These are phyloP conservation scores for Penicillium corylophilum DNA, from an alignment of 2,329 filamentous ascomycete species.

Conservation along the genomic window DNA sequence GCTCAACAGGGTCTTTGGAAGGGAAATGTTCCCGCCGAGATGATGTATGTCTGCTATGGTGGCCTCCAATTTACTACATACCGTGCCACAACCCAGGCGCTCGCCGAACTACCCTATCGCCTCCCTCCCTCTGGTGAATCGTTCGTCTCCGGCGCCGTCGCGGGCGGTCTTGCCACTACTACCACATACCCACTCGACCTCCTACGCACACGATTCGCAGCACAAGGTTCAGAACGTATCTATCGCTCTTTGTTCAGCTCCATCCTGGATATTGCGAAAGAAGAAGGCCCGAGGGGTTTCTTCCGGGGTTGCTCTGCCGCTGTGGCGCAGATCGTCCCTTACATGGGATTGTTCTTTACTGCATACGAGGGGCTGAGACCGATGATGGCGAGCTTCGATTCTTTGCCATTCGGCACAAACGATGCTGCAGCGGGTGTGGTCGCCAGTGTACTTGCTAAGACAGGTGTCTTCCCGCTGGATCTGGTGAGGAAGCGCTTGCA, in stretches of 20 bases:
- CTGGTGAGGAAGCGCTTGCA: constrained; percentile 90
- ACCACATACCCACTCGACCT: constrained; percentile 91
- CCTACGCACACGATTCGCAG: constrained; percentile 91
- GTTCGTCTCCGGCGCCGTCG: constrained; percentile 79
- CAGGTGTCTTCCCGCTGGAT: constrained; percentile 87
- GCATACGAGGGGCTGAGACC: constrained; percentile 75
- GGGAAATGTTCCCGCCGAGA: constrained; percentile 92
- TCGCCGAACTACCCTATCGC: constrained; percentile 55
- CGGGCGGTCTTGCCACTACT: constrained; percentile 78
- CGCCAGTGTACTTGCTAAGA: constrained; percentile 81
- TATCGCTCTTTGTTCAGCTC: constrained; percentile 71
- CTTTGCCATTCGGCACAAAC: constrained; percentile 69
- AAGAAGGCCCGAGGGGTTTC: constrained; percentile 77
- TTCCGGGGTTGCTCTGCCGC: constrained; percentile 84
- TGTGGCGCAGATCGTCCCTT: constrained; percentile 84
- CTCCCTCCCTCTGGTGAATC: constrained; percentile 70
- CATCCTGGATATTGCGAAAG: constrained; percentile 67
- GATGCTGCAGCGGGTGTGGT: constrained; percentile 80
- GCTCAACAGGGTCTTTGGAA: constrained; percentile 75
- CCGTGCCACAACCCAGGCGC: constrained; percentile 67
- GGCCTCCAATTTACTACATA: constrained; percentile 89
- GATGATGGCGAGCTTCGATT: constrained; percentile 46
- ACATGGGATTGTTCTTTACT: constrained; percentile 96
- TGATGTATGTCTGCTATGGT: constrained; percentile 90
- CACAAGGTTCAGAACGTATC: constrained; percentile 78